Evolutionary conservation across 1,284 basidiomycete genomes (phyloP).

Genomic region (Taiwanofungus camphoratus): DNA sequence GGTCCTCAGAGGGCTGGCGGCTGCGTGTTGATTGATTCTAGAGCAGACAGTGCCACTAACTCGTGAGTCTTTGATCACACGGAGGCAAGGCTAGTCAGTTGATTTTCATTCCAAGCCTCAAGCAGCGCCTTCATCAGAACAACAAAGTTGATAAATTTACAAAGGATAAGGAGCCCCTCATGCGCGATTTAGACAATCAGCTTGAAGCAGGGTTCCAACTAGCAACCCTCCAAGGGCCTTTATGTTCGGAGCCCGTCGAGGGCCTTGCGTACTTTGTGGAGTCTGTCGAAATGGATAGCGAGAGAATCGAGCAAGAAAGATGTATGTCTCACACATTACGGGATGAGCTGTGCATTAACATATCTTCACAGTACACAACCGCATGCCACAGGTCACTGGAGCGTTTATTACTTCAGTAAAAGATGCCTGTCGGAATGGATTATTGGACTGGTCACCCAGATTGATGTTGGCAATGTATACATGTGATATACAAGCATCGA

Average conservation of each 20-base stretch:
- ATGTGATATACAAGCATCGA: slow-evolving; percentile 97
- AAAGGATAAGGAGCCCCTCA: slow-evolving; percentile 21
- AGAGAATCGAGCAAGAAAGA: slow-evolving; percentile 58
- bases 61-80: slow-evolving; percentile 44
- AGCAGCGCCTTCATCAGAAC: slow-evolving; percentile 38
- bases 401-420: slow-evolving; percentile 86
- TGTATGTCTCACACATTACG: slow-evolving; percentile 33
- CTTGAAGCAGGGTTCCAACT: slow-evolving; percentile 95
- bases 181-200: slow-evolving; percentile 68
- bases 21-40: slow-evolving; percentile 79
- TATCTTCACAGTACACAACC: slow-evolving; percentile 18
- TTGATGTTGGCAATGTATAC: slow-evolving; percentile 98
- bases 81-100: background rate
- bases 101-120: slow-evolving; percentile 34
- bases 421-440: slow-evolving; percentile 83
- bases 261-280: slow-evolving; percentile 93
- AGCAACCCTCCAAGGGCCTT: slow-evolving; percentile 88
- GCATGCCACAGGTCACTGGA: slow-evolving; percentile 69
- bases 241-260: slow-evolving; percentile 94
- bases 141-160: slow-evolving; percentile 25
- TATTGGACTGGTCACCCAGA: slow-evolving; percentile 97
- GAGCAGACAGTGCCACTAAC: slow-evolving; percentile 36
- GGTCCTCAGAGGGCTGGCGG: slow-evolving; percentile 87
- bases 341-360: background rate
- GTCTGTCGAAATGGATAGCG: slow-evolving; percentile 57